phyloP scores from a whole-genome alignment of 208 protist genomes.

The Trypanosoma scelopori region DNA sequence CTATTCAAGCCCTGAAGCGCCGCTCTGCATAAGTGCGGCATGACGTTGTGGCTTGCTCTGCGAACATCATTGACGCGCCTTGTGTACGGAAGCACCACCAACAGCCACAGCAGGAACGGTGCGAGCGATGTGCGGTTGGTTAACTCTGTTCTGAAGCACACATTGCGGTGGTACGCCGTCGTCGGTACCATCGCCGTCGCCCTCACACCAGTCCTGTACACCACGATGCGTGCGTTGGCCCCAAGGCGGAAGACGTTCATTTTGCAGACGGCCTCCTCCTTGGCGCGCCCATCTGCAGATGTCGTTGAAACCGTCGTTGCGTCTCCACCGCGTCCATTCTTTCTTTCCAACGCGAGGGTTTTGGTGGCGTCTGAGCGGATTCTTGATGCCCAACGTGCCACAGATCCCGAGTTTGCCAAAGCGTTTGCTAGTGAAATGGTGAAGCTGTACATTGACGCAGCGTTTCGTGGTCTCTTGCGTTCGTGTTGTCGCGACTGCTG shows the following conservation, averaged over 20 bases:
- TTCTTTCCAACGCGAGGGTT: constrained; percentile 16
- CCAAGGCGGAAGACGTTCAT: constrained; percentile 29
- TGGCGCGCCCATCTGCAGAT: constrained; percentile 23
- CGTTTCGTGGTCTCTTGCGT: constrained; percentile 10
- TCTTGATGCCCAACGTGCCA: constrained; percentile 26
- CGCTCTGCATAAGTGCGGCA: background rate
- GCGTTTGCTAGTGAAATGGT: constrained; percentile 26
- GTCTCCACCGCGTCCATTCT: constrained; percentile 11
- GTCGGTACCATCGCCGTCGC: constrained; percentile 34
- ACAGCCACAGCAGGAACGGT: background rate
- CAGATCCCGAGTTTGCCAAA: constrained; percentile 30
- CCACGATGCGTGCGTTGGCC: constrained; percentile 27
- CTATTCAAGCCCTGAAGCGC: background rate
- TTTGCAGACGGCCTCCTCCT: constrained; percentile 28
- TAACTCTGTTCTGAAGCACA: constrained; percentile 21
- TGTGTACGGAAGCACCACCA: background rate
- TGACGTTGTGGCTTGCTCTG: constrained; percentile 15
- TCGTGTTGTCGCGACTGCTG: constrained; percentile 13
- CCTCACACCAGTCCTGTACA: constrained; percentile 35
- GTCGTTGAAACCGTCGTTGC: constrained; percentile 13
- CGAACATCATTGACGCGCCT: constrained; percentile 16
- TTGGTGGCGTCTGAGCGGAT: constrained; percentile 13
- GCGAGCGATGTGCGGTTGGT: background rate
- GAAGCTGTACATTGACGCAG: constrained; percentile 9
- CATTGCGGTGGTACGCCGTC: constrained; percentile 36